Conservation (phyloP, 2,329 filamentous ascomycete species). For the Aureobasidium sp. region DNA sequence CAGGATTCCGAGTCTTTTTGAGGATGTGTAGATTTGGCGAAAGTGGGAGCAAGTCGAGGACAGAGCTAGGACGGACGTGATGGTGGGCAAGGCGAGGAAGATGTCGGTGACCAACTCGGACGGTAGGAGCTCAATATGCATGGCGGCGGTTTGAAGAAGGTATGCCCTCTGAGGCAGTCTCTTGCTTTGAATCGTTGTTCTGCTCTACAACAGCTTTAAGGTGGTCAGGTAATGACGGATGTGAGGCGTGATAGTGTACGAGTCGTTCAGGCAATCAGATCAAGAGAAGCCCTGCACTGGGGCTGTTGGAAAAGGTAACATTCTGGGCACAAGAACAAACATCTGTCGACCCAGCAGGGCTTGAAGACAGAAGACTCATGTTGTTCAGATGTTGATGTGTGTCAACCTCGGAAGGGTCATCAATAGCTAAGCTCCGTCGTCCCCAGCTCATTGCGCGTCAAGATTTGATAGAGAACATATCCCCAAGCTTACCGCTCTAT, state of each 20-base stretch:
- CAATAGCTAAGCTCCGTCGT: background rate
- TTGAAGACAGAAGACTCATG: background rate
- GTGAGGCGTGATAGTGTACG: background rate
- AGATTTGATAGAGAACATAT: background rate
- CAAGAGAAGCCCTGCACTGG: conserved; percentile 46
- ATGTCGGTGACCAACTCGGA: conserved; percentile 54
- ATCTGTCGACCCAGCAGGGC: background rate
- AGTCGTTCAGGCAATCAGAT: conserved; percentile 31
- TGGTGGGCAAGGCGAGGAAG: conserved; percentile 46
- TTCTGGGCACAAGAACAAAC: background rate
- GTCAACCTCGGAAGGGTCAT: background rate
- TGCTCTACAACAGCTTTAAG: background rate
- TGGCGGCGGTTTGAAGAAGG: conserved; percentile 23
- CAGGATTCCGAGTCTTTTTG: conserved; percentile 50
- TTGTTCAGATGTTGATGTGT: background rate
- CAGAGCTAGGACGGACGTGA: conserved; percentile 49
- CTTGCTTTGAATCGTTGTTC: background rate
- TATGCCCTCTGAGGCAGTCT: background rate
- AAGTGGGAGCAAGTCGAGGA: conserved; percentile 50
- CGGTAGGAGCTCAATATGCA: conserved; percentile 50
- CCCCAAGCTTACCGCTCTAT: background rate
- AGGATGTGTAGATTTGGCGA: conserved; percentile 45
- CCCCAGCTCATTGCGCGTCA: background rate
- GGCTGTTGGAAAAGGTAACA: conserved; percentile 37
- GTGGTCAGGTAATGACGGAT: background rate